These are phyloP conservation scores for Sphaerostilbella broomeana DNA, from an alignment of 2,329 filamentous ascomycete species.

Conservation along the genomic window DNA sequence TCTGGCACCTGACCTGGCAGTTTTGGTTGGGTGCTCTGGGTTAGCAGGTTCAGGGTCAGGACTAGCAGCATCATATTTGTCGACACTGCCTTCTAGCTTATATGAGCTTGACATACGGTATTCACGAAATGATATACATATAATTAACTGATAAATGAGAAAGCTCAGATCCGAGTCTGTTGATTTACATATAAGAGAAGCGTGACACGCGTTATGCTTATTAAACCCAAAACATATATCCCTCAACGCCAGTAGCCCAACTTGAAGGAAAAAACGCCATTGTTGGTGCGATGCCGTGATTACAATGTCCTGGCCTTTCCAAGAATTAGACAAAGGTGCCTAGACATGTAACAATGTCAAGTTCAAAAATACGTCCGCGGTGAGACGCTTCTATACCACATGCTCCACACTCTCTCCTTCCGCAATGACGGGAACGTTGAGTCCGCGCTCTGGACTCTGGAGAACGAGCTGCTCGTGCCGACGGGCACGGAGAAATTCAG, in stretches of 20 bases:
- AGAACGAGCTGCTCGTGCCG: conserved; percentile 89
- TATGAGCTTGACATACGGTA: too few relatives aligned
- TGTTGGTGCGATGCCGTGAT: neutral
- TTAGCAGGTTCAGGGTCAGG: too few relatives aligned
- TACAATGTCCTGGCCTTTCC: neutral
- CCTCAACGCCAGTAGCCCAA: conserved; percentile 9
- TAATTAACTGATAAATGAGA: too few relatives aligned
- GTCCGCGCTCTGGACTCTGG: conserved; percentile 83
- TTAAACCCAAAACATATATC: conserved; percentile 3
- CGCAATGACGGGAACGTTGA: conserved; percentile 79
- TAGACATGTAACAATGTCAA: conserved; percentile 1
- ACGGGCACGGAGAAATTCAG: conserved; percentile 80
- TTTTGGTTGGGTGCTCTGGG: too few relatives aligned
- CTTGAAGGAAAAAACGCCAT: conserved; percentile 1
- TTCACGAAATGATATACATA: too few relatives aligned
- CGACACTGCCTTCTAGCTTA: too few relatives aligned
- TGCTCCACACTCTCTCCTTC: conserved; percentile 74
- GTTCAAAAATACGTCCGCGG: conserved; percentile 2
- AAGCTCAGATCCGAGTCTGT: too few relatives aligned
- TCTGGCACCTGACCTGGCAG: too few relatives aligned
- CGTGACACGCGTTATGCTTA: conserved; percentile 13
- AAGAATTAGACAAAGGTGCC: neutral
- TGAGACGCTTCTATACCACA: conserved; percentile 51
- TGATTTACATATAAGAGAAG: conserved; percentile 13
- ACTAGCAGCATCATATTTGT: too few relatives aligned